Percentiles rank a stretch among this genome's conserved stretches.
Evolutionary conservation across 106 monocot species (phyloP).

Genomic region (Chionographis japonica): DNA sequence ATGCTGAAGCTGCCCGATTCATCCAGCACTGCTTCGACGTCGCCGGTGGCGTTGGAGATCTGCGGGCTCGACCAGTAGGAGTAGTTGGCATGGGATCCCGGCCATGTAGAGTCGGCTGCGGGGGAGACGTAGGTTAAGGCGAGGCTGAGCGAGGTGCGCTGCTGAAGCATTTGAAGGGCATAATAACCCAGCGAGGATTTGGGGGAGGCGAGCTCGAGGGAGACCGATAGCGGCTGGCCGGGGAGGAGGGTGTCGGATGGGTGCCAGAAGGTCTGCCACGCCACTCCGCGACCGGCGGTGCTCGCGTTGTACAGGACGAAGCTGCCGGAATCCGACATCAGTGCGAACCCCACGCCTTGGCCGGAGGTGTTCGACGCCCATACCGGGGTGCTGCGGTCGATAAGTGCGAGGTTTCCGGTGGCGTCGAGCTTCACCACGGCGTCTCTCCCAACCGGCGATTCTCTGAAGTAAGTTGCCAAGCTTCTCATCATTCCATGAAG

Average conservation of each 20-base stretch:
- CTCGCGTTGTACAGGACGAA: conserved; percentile 23
- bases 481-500: too few species aligned
- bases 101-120: neutral
- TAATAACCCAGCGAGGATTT: conserved; percentile 22
- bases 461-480: conserved; percentile 4
- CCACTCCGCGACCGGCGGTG: neutral
- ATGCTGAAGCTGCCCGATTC: conserved; percentile 30
- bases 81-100: conserved; percentile 18
- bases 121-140: conserved; percentile 17
- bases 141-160: conserved; percentile 37
- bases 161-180: conserved; percentile 49
- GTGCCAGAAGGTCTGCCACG: conserved; percentile 41
- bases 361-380: conserved; percentile 28
- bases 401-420: conserved; percentile 17
- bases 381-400: conserved; percentile 10
- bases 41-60: conserved; percentile 42
- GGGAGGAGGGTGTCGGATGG: conserved; percentile 43
- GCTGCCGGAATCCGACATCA: conserved; percentile 33
- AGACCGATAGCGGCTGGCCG: conserved; percentile 20
- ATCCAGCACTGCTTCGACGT: conserved; percentile 24
- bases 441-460: conserved; percentile 19
- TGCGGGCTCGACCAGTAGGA: conserved; percentile 47
- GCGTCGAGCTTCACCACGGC: conserved; percentile 21
- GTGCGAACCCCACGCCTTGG: conserved; percentile 3
- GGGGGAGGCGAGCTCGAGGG: conserved; percentile 27